Evolutionary conservation across 331 rosid species (phyloP), one percentile per base, ranked within the genome.

Genomic region (Rhamnella rubrinervis): DNA sequence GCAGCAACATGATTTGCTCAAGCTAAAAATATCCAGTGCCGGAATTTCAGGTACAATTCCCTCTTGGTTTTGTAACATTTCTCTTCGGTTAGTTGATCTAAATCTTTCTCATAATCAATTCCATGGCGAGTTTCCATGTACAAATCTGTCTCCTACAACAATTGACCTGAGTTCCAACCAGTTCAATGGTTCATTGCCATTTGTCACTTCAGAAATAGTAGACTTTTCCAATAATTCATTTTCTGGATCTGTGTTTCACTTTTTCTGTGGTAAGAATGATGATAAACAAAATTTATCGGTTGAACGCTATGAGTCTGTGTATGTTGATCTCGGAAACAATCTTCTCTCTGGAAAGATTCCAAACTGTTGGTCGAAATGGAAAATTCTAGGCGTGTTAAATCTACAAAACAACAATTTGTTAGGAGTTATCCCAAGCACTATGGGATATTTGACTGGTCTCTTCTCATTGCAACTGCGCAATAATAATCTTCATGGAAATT

Each of bases 11-110:
- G 9, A 14, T 1, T 8, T 62, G 23, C 0, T 0, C 5, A 0
- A 6, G 0, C 39, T 80, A 63, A 40, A 71, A 59, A 55, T 80
- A 38, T 67, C 81, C 5, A 71, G 8, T 63, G 8, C 81, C n/a
- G 41, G 69, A 23, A 74, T 71, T 53, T 68, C 31, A 63, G 25
- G 68, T 63, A 10, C 58, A 20, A 52, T 65, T 8, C 79, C 81
- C 21, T 40, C 53, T 18, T 75, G 80, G 82, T 76, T 76, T 47
- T 75, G 82, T 80, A 73, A 44, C 67, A 6, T 44, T 10, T 64
- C 55, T 55, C 21, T 4, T 35, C 17, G 49, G 52, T 28, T 78
- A 18, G 31, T 15, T 0, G 75, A 75, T 59, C 17, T 81, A 4
- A 63, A 69, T 61, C 38, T 81, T 26, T 75, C 84, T 0, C 56